A percentile compares a stretch with the other conserved stretches of the same genome.
phyloP scores from a whole-genome alignment of 2,329 filamentous ascomycete genomes.

The Setomelanomma holmii region DNA sequence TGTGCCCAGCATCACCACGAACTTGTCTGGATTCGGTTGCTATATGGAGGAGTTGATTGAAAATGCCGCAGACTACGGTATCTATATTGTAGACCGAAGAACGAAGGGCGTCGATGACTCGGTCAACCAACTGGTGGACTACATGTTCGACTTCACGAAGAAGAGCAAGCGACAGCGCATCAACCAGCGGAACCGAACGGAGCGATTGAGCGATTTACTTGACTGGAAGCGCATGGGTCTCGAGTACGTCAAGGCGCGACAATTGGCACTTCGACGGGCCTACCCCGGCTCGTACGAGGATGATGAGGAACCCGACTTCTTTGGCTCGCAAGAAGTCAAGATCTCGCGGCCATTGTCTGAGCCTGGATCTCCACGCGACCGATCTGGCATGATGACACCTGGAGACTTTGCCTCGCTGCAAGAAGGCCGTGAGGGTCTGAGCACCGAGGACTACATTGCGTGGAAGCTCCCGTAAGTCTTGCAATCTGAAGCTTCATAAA shows the following conservation, averaged over 20 bases:
- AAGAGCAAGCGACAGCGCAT: constrained; percentile 97
- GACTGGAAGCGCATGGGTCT: constrained; percentile 99
- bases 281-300: constrained; percentile 85
- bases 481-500: not conserved
- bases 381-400: constrained; percentile 97
- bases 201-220: constrained; percentile 89
- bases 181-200: constrained; percentile 97
- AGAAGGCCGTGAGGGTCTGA: constrained; percentile 90
- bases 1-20: constrained; percentile 96
- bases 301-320: constrained; percentile 84
- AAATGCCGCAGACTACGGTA: constrained; percentile 96
- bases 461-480: constrained; percentile 95
- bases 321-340: constrained; percentile 92
- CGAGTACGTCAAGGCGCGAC: constrained; percentile 98
- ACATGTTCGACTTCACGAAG: constrained; percentile 91
- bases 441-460: constrained; percentile 95
- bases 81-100: constrained; percentile 97
- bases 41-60: constrained; percentile 99
- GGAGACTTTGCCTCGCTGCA: constrained; percentile 97
- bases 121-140: constrained; percentile 89
- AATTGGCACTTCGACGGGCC: constrained; percentile 87
- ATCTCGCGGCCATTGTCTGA: constrained; percentile 93
- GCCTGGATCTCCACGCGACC: constrained; percentile 88
- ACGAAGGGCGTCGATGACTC: constrained; percentile 97
- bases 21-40: constrained; percentile 95